Base-by-base conservation (phyloP, 768 basidiomycete genomes). In the Lactarius indigo region DNA sequence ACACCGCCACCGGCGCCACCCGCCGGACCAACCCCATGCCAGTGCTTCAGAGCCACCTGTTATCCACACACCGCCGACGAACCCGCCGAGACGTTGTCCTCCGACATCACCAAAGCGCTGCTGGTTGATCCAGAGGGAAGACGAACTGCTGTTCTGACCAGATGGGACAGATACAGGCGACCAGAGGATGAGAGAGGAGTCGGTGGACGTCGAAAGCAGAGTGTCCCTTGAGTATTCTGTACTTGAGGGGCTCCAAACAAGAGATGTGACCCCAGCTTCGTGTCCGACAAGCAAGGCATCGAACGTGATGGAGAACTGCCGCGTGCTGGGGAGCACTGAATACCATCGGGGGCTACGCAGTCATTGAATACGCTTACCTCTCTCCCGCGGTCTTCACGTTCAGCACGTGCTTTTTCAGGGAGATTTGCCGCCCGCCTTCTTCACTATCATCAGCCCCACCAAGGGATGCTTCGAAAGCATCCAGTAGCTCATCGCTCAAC, bases 241-340 rank as follows among this genome's bases (percentile, higher is more conserved):
- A 1, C 66, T 41, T 28, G 73, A 73, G 1, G 89, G 86, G 13
- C 88, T 82, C 94, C 96, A 99, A 39, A 87, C 80, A n/a, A 98
- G 75, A 37, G 89, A 91, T 0, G 96, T 97, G 31, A 99, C 80
- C 31, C 91, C 92, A 7, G 90, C 91, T 79, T 99, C 97, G 72
- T 99, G 97, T n/a, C 97, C 96, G 28, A 98, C 79, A 23, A 99
- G 83, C 12, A 99, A 85, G 1, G 97, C 95, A 72, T 98, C 97
- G 63, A 98, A 94, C 1, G 90, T 92, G 42, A 97, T 84, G 8
- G 89, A 86, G 73, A 87, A 96, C 64, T 87, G 85, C 54, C 76
- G 76, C 12, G 68, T 55, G 41, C 84, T 86, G 70, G 4, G 17
- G 18, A 28, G 20, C 55, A 5, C 64, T n/a, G 64, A 54, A 73